These are phyloP conservation scores for Picea mariana DNA, from an alignment of 83 land plant genomes.

Conservation along the genomic window DNA sequence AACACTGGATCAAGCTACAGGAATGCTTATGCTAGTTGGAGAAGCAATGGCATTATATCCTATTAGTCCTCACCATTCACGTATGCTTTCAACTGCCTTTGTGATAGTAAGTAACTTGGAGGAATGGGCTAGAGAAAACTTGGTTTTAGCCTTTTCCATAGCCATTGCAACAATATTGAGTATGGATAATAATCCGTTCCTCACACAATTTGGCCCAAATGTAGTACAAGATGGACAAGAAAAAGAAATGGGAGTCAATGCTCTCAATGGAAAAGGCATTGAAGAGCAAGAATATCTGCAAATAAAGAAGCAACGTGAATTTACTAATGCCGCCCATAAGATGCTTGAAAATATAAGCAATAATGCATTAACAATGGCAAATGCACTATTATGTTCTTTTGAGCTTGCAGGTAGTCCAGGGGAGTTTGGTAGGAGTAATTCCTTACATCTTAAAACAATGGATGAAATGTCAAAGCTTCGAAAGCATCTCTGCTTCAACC, in stretches of 20 bases:
- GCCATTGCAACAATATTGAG: slow-evolving; percentile 92
- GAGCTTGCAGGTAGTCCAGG: slow-evolving; percentile 60
- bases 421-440: slow-evolving; percentile 65
- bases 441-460: slow-evolving; percentile 82
- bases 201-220: slow-evolving; percentile 39
- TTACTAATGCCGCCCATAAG: slow-evolving; percentile 42
- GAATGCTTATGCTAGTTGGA: slow-evolving; percentile 68
- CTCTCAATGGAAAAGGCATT: slow-evolving; percentile 16
- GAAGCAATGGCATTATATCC: slow-evolving; percentile 63
- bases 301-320: slow-evolving; percentile 39
- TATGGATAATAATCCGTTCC: slow-evolving; percentile 79
- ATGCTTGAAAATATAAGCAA: slow-evolving; percentile 71
- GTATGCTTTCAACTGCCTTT: slow-evolving; percentile 83
- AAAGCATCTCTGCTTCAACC: slow-evolving; percentile 73
- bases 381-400: slow-evolving; percentile 79
- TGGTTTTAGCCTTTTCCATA: slow-evolving; percentile 72
- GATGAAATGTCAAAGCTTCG: slow-evolving; percentile 95
- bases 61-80: slow-evolving; percentile 64
- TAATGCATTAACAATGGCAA: slow-evolving; percentile 84
- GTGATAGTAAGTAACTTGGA: slow-evolving; percentile 40
- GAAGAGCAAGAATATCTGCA: slow-evolving; percentile 13
- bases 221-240: neutral
- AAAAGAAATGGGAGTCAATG: too few species aligned
- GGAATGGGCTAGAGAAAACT: slow-evolving; percentile 40
- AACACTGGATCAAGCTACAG: slow-evolving; percentile 65